Base-by-base conservation (phyloP, 2,329 filamentous ascomycete species). In the Magnaporthiopsis rhizophila region DNA sequence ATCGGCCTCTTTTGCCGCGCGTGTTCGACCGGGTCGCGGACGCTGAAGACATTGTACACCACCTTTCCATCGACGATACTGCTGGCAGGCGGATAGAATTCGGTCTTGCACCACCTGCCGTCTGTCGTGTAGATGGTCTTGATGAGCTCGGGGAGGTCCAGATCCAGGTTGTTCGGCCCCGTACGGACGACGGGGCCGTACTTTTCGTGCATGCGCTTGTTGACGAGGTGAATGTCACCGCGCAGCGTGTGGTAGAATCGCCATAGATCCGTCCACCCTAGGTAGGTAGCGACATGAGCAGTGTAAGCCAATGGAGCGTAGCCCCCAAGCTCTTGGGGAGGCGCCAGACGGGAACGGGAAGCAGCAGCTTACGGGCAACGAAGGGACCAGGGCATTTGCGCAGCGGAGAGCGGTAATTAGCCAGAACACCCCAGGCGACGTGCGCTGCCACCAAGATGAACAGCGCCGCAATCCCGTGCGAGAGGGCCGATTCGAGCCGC, bases 161-260 rank as follows among this genome's bases (percentile, higher is more conserved):
- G 67, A 56, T 75, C 74, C 2, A 79, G 66, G 2, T 75, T 65
- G 56, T 76, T 76, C 4, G 78, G 78, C 0, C 72, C 76, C n/a
- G 79, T 73, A 9, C 76, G 75, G 3, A 80, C 75, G 12, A 77
- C 72, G 0, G 77, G 75, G 0, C 78, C 77, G 65, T 79, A 74
- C 65, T 30, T 61, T 45, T 61, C 34, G n/a, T 61, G 59, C 3
- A 34, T 34, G 34, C 34, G 59, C 36, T 45, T 24, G 59, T 61
- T 61, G 32, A 61, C 59, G 34, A 61, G 34, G n/a, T 61, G 59
- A 2, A 61, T 61, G 59, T 61, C 59, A 13, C 59, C 59, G 4
- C 59, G 59, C 18, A 61, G 32, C 12, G 59, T 61, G 59, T 61
- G 59, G 24, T 61, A 61, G 34, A 61, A 28, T 3, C 59, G 59